Base-by-base conservation (phyloP, 108 stramenopile species). In the Skeletonema marinoi region DNA sequence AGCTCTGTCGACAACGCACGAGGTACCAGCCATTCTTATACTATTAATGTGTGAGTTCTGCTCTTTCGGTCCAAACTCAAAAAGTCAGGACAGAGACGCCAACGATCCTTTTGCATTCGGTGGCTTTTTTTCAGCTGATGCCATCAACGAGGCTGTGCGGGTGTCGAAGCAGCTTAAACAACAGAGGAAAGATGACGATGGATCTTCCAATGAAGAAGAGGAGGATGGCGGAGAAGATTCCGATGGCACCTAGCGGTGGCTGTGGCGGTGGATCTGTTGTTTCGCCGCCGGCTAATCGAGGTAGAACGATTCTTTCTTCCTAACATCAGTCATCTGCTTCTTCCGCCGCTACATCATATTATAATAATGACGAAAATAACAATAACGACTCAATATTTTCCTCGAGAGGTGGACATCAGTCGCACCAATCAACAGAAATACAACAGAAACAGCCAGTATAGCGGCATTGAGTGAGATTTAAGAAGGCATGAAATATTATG, bases 31-130 rank as follows among this genome's bases (percentile, higher is more conserved):
- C n/a, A n/a, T 46, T 16, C 3, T 3, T n/a, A 46, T 9, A 16
- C 3, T 46, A n/a, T 64, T 19, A 59, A 94, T 94, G 93, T 94
- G 93, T 73, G 88, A 91, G 73, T 92, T 94, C 78, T 94, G 93
- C 75, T 77, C 83, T 5, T 36, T 80, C 60, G 83, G 86, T 48
- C 83, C 85, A 17, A 72, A 62, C 65, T 50, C 68, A 29, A 31
- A 17, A 32, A 68, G 67, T 38, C 60, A 69, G 36, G 31, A 39
- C 33, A 80, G 85, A 71, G 91, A 94, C 75, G 66, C 68, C 7
- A 21, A 48, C 48, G 78, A 90, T 60, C 32, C 64, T 35, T 80
- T 86, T 19, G 8, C 21, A 12, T 88, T 90, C 71, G 79, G 79
- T 13, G 93, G 93, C 54, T 94, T 92, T 75, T 94, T 94, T 71